Base-by-base conservation (phyloP, 441 rosid genomes). In the Syzygium malaccense region DNA sequence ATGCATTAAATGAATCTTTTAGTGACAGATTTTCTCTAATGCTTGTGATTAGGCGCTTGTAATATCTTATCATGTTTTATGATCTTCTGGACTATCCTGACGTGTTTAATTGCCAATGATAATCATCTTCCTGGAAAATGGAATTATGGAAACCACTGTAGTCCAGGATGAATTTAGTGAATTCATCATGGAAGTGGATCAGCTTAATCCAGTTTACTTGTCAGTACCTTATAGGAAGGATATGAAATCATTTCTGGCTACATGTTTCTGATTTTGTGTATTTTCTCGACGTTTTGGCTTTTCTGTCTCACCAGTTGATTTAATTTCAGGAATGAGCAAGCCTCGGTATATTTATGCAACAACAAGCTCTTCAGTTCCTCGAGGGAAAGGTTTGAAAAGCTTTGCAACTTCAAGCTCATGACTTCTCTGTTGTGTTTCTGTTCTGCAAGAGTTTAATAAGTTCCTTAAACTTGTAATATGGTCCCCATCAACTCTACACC, bases 281-380 rank as follows among this genome's bases (percentile, higher is more conserved):
- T 86, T 78, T 51, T 87, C 79, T 89, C 90, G 60, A 90, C 75
- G 86, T 89, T 41, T 86, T 86, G 68, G 33, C 41, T 86, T 71
- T 60, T 64, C 86, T 88, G 45, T 88, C 85, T 79, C 48, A 26
- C 75, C 84, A 64, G 49, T 88, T 89, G 86, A 86, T 86, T 33
- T 88, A 20, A 87, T 92, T 91, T 90, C 94, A 96, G 99, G 99
- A 98, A 92, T 98, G 98, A 90, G 94, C 95, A 51, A 91, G 91
- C 88, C 89, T 89, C 85, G 93, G 91, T 83, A 92, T 98, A 85
- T 91, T 90, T 90, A 95, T 96, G 48, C 94, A 88, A 83, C 90
- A 91, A 88, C 94, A 95, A 92, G 99, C 99, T 68, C 91, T 97
- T 92, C 95, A 94, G 41, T 93, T 91, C 91, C 98, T 95, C 78